Conservation (phyloP, 176 grass and related monocot species). For the Alopecurus myosuroides region DNA sequence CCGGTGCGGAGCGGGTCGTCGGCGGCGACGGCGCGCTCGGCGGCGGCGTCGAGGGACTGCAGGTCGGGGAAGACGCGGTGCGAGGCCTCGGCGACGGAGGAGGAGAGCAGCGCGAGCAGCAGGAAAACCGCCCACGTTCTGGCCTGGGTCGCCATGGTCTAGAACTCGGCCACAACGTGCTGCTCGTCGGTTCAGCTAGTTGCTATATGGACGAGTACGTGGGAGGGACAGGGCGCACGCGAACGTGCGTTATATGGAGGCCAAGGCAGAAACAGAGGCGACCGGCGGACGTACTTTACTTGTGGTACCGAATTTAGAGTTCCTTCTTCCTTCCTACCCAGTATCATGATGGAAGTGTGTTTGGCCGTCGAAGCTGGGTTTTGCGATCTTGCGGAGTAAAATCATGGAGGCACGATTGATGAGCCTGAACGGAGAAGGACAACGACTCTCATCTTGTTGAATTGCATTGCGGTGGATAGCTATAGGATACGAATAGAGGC, state of each 20-base stretch:
- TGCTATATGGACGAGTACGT: neutral
- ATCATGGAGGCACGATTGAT: neutral
- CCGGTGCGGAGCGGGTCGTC: conserved; percentile 31
- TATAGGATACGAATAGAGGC: too few species aligned
- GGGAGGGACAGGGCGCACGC: neutral
- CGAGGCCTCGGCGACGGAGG: conserved; percentile 15
- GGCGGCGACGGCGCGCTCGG: neutral
- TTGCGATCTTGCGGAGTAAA: too few species aligned
- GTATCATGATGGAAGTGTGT: neutral
- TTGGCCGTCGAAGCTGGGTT: neutral
- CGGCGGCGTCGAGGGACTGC: neutral
- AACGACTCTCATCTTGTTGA: neutral
- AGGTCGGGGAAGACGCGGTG: conserved; percentile 5
- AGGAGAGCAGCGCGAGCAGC: conserved; percentile 14
- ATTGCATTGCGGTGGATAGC: too few species aligned
- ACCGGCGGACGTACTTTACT: neutral
- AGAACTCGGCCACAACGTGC: neutral
- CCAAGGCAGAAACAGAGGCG: neutral
- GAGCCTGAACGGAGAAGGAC: neutral
- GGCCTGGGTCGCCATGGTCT: neutral
- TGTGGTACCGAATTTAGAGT: neutral
- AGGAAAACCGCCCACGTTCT: conserved; percentile 12
- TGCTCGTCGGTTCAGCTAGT: conserved; percentile 3
- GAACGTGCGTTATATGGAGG: neutral
- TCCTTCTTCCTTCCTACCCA: neutral